These are phyloP conservation scores for Fraxinus paxiana DNA, from an alignment of 305 asterid species.

Conservation along the genomic window DNA sequence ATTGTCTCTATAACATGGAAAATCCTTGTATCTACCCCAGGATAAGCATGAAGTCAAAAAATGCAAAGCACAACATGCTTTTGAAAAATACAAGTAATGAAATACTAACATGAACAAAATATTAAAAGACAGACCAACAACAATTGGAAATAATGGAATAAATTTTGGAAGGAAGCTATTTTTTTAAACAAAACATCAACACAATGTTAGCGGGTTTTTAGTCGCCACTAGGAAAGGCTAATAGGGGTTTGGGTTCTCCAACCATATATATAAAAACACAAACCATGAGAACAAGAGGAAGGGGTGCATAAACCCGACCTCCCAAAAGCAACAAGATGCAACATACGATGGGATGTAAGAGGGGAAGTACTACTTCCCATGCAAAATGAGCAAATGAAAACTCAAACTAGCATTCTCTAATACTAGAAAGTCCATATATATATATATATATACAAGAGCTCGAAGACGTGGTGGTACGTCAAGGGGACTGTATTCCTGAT, in stretches of 20 bases:
- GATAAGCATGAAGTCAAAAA: background rate
- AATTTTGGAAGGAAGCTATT: background rate
- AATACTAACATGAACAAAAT: background rate
- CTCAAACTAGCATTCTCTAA: background rate
- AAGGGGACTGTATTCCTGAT: background rate
- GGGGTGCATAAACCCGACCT: background rate
- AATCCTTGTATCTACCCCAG: background rate
- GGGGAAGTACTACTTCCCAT: background rate
- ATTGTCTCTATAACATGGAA: conserved; percentile 1
- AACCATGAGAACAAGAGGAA: background rate
- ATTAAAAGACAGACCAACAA: background rate
- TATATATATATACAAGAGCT: background rate
- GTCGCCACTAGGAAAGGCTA: background rate
- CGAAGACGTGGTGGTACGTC: background rate
- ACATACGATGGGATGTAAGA: background rate
- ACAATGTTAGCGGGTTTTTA: background rate
- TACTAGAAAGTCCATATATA: background rate
- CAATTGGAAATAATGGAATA: conserved; percentile 5
- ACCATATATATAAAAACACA: background rate
- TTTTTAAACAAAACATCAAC: background rate
- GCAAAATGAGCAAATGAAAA: background rate
- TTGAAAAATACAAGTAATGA: conserved; percentile 8
- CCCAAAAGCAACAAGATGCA: background rate
- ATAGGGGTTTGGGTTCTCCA: background rate
- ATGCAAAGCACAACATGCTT: conserved; percentile 10